phyloP scores from a whole-genome alignment of 2,329 filamentous ascomycete genomes.

The Leptographium procerum region DNA sequence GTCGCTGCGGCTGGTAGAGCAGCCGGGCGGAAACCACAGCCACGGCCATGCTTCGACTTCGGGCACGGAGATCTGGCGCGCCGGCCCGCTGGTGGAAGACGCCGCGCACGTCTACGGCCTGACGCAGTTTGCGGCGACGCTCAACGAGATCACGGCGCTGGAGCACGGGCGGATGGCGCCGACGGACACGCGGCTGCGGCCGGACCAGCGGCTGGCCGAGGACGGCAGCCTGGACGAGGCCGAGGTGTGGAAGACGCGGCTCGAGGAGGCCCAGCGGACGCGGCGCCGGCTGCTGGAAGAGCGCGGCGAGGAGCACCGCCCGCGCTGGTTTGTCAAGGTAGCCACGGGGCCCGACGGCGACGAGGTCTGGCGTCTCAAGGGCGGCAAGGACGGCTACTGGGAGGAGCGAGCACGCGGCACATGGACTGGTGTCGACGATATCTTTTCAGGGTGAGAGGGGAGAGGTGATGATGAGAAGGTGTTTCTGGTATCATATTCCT shows the following conservation, averaged over 20 bases:
- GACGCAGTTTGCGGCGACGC: constrained; percentile 69
- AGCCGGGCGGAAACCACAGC: constrained; percentile 33
- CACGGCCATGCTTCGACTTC: constrained; percentile 28
- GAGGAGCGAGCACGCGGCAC: constrained; percentile 61
- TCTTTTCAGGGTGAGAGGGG: constrained; percentile 26
- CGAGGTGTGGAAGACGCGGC: constrained; percentile 66
- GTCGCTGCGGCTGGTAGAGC: constrained; percentile 50
- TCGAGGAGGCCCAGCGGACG: constrained; percentile 77
- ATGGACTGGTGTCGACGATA: constrained; percentile 48
- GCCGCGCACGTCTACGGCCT: constrained; percentile 74
- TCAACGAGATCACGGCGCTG: constrained; percentile 79
- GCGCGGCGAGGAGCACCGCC: constrained; percentile 57
- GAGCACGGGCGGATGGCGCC: constrained; percentile 64
- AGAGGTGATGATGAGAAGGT: too few species aligned
- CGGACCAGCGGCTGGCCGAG: constrained; percentile 80
- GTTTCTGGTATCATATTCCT: too few species aligned
- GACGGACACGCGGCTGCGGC: constrained; percentile 74
- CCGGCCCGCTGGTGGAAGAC: constrained; percentile 66
- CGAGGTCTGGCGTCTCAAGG: constrained; percentile 65
- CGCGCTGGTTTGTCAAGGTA: constrained; percentile 75
- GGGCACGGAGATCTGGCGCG: constrained; percentile 66
- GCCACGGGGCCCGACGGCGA: constrained; percentile 47
- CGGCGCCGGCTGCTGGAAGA: constrained; percentile 67
- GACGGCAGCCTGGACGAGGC: constrained; percentile 71
- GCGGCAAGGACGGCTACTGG: constrained; percentile 86